Base-by-base conservation (phyloP, 768 basidiomycete genomes). In the Tubosaeta brunneosetosa region DNA sequence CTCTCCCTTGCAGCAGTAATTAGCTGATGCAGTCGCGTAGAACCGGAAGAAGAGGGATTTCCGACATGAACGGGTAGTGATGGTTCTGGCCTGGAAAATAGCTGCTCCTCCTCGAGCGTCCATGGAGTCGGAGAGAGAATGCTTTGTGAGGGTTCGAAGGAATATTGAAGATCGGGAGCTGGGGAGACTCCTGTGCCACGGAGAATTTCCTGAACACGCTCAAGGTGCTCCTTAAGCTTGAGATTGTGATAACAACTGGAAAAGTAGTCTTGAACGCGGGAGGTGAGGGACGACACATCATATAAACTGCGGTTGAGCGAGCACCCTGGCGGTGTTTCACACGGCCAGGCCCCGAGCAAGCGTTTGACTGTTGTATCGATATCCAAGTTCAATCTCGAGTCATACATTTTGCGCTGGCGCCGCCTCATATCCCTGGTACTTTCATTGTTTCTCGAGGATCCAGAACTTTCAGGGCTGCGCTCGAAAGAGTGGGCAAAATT, bases 281-380 rank as follows among this genome's bases (percentile, higher is more conserved):
- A 31, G 1, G 17, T 33, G 16, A 64, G 26, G 1, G 22, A 14
- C 12, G 13, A 1, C 12, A 57, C 31, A 38, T 61, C 12, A 13
- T 60, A 58, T n/a, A 11, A 42, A 4, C 12, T n/a, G 9, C 3
- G 17, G 17, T 42, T 7, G 16, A 55, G 49, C 0, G 58, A 50
- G 29, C n/a, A 26, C 11, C 16, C 14, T 7, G 58, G 56, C 13
- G 54, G 51, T n/a, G 29, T 54, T 32, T 57, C 55, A 16, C 46
- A 59, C 22, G 59, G 63, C 63, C 63, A 65, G 31, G 55, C 48
- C 8, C 8, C 7, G 3, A 53, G 41, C 43, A 64, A 27, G 4
- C 40, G 7, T 2, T 51, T 6, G 34, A 54, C 49, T 6, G 47
- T 44, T n/a, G 33, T 19, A 25, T 42, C n/a, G 1, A 29, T 22